Conservation (phyloP, 2,329 filamentous ascomycete genomes). For the Gliomastix tumulicola region DNA sequence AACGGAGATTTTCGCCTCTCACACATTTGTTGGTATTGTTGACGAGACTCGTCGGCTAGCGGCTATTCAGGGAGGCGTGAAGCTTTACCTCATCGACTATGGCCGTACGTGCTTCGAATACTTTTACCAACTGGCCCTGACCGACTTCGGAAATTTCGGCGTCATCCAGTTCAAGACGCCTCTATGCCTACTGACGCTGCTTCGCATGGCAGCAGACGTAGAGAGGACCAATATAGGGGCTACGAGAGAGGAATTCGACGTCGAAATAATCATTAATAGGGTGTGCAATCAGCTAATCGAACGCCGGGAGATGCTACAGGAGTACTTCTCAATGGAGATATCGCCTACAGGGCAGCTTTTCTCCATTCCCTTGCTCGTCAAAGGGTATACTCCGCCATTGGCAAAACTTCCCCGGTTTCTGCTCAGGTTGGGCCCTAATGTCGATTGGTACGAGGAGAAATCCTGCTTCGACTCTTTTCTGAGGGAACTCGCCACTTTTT, state of each 20-base stretch:
- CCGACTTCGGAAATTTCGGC: constrained; percentile 94
- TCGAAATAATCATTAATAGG: constrained; percentile 56
- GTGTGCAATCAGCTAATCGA: constrained; percentile 65
- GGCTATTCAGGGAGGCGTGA: constrained; percentile 90
- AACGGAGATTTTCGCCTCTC: constrained; percentile 78
- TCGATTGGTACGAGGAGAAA: constrained; percentile 82
- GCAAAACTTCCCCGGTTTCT: constrained; percentile 86
- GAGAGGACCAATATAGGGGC: constrained; percentile 46
- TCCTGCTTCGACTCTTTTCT: constrained; percentile 80
- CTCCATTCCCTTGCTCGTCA: constrained; percentile 76
- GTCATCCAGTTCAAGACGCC: constrained; percentile 72
- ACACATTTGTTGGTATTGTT: constrained; percentile 90
- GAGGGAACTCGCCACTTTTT: constrained; percentile 81
- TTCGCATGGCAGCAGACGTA: constrained; percentile 65
- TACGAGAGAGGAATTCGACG: constrained; percentile 53
- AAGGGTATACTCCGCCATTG: constrained; percentile 80
- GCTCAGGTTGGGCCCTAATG: constrained; percentile 77
- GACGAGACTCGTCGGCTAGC: constrained; percentile 80
- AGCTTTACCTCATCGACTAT: constrained; percentile 89
- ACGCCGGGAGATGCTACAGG: constrained; percentile 76
- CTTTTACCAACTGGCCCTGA: constrained; percentile 91
- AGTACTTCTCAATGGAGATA: constrained; percentile 88
- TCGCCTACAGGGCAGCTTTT: constrained; percentile 69
- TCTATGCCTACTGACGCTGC: constrained; percentile 61
- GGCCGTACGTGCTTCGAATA: constrained; percentile 80